Conservation (phyloP, 768 basidiomycete species). For the Fistulinella prunicolor region DNA sequence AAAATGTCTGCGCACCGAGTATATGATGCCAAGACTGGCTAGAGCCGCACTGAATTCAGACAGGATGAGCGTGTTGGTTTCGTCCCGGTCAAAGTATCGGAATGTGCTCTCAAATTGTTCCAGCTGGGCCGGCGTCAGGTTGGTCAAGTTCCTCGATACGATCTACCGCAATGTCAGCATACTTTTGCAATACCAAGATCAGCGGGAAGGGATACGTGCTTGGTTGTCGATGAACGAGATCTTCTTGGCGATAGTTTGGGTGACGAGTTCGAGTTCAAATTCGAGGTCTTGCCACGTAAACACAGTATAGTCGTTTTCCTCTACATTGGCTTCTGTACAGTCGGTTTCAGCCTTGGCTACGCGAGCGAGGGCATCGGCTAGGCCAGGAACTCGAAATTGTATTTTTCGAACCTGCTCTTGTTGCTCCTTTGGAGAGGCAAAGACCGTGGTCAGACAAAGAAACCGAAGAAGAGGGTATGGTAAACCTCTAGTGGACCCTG, state of each 20-base stretch:
- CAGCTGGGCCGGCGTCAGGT: conserved; percentile 90
- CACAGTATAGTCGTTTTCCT: conserved; percentile 95
- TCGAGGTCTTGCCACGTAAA: conserved; percentile 86
- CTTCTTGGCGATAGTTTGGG: conserved; percentile 81
- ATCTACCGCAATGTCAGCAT: conserved; percentile 50
- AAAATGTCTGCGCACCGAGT: conserved; percentile 52
- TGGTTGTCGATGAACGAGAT: conserved; percentile 97
- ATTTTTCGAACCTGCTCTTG: conserved; percentile 64
- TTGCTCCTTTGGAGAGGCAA: conserved; percentile 54
- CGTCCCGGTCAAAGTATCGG: conserved; percentile 94
- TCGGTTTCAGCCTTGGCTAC: conserved; percentile 69
- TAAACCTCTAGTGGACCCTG: conserved; percentile 74
- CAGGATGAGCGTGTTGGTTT: conserved; percentile 79
- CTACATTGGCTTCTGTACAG: conserved; percentile 85
- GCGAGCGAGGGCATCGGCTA: conserved; percentile 54
- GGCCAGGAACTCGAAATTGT: conserved; percentile 61
- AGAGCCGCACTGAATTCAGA: conserved; percentile 93
- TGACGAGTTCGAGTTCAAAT: conserved; percentile 83
- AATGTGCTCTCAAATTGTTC: conserved; percentile 98
- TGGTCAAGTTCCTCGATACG: conserved; percentile 90
- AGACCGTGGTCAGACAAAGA: conserved; percentile 6
- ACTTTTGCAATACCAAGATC: neutral
- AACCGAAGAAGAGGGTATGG: conserved; percentile 3
- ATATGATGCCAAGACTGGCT: conserved; percentile 91
- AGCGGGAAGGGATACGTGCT: conserved; percentile 37